Evolutionary conservation across 2,329 filamentous ascomycete genomes (phyloP).

Genomic region (Diplocarpon rosae): DNA sequence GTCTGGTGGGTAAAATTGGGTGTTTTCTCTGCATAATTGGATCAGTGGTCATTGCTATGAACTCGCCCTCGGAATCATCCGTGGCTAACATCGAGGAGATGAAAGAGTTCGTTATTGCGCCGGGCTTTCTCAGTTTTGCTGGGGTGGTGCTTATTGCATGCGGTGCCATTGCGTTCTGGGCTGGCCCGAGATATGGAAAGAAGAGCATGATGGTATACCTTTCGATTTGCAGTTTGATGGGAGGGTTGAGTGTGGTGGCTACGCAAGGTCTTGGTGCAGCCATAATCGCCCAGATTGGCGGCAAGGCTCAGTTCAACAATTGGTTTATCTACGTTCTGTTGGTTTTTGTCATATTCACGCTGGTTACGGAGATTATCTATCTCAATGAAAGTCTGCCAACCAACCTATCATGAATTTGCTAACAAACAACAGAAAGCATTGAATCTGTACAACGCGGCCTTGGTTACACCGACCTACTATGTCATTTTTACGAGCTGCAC

Average conservation of each 20-base stretch:
- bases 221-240: constrained; percentile 89
- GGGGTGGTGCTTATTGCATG: constrained; percentile 72
- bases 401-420: constrained; percentile 1
- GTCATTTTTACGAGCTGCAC: constrained; percentile 96
- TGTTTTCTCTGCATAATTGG: constrained; percentile 94
- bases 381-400: constrained; percentile 62
- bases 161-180: constrained; percentile 63
- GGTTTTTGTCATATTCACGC: constrained; percentile 79
- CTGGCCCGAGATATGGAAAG: constrained; percentile 81
- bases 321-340: constrained; percentile 93
- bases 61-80: constrained; percentile 77
- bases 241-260: constrained; percentile 86
- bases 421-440: constrained; percentile 70
- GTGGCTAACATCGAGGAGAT: constrained; percentile 86
- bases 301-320: constrained; percentile 83
- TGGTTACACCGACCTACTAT: constrained; percentile 97
- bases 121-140: constrained; percentile 76
- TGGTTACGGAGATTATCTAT: constrained; percentile 89
- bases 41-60: constrained; percentile 86
- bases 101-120: constrained; percentile 74
- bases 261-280: constrained; percentile 89
- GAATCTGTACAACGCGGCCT: constrained; percentile 90
- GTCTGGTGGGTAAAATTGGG: constrained; percentile 89
- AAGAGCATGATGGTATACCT: constrained; percentile 97
- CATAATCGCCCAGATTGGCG: constrained; percentile 75